phyloP scores from a whole-genome alignment of 768 basidiomycete species.

The Tephrocybe rancida region DNA sequence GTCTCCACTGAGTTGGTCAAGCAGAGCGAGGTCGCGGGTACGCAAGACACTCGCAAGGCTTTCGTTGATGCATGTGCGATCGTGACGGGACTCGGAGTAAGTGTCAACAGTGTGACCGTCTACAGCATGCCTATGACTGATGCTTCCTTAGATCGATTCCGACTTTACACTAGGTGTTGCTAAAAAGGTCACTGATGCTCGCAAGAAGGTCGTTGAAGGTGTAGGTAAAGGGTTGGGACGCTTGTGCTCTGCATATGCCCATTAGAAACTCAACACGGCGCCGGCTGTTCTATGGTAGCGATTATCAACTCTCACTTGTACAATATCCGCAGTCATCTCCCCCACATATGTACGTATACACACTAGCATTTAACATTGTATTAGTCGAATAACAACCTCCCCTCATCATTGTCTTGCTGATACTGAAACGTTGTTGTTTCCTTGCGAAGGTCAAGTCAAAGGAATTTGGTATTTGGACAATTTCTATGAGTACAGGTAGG shows the following conservation, averaged over 20 bases:
- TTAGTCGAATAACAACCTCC: not conserved
- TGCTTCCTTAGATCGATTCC: conserved; percentile 51
- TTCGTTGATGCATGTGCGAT: conserved; percentile 53
- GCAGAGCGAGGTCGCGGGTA: conserved; percentile 52
- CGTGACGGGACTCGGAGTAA: conserved; percentile 38
- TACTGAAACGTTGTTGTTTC: too few species aligned
- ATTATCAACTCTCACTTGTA: not conserved
- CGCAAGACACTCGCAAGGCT: conserved; percentile 50
- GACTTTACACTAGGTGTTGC: conserved; percentile 64
- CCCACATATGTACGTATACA: not conserved
- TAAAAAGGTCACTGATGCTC: conserved; percentile 69
- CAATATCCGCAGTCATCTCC: not conserved
- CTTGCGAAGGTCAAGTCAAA: too few species aligned
- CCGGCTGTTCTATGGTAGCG: not conserved
- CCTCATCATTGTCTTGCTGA: not conserved
- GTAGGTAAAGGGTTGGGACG: conserved; percentile 63
- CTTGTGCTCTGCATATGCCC: conserved; percentile 23
- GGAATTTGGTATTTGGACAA: too few species aligned
- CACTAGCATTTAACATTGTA: not conserved
- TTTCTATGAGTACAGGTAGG: too few species aligned
- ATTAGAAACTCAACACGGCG: conserved; percentile 4
- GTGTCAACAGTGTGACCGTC: not conserved
- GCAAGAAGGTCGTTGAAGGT: conserved; percentile 73
- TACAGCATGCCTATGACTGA: conserved; percentile 8
- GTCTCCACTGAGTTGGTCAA: conserved; percentile 57